Evolutionary conservation across 768 basidiomycete genomes (phyloP), one percentile per base, ranked within the genome.

Genomic region (Tremella yokohamensis): DNA sequence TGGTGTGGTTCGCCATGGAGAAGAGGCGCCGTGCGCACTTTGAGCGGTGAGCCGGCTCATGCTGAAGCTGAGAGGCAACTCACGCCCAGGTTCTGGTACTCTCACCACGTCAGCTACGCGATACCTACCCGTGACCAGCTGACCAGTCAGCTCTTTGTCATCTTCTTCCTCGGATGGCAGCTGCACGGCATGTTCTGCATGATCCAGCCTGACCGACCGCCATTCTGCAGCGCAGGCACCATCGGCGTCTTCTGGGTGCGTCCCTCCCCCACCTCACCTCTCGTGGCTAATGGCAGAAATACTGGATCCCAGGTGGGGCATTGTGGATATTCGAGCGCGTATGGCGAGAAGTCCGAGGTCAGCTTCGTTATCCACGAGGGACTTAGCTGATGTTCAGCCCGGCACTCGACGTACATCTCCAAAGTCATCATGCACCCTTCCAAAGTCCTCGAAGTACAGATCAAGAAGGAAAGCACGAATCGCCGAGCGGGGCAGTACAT

Each of bases 201-300:
- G 74, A 75, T 75, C 52, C 70, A 88, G 77, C 91, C 92, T 22
- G 90, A 96, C 77, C 81, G 88, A 54, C 82, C 88, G 0, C 90
- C 90, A 0, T 92, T 81, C 78, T 98, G 93, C 78, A 89, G 88
- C 3, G 87, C 76, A 76, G 87, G 87, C 72, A 83, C 79, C 38
- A 86, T 93, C 62, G 93, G 91, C 65, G 90, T 94, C 60, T 97
- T 98, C 80, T 98, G 94, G 93, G 89, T 90, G 63, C 54, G 85
- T 79, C 15, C 9, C 18, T 9, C 38, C 45, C 22, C 26, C 22
- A 42, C 25, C n/a, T 20, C 18, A 24, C 38, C 44, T 48, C n/a
- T 7, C 34, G n/a, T 57, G 42, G 24, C 60, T 62, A 49, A 60
- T 56, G 11, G 7, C 52, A 75, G 73, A 75, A 75, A 66, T 75